Evolutionary conservation across 129 eudicot genomes (phyloP).

Genomic region (Pseudognaphalium luteoalbum): DNA sequence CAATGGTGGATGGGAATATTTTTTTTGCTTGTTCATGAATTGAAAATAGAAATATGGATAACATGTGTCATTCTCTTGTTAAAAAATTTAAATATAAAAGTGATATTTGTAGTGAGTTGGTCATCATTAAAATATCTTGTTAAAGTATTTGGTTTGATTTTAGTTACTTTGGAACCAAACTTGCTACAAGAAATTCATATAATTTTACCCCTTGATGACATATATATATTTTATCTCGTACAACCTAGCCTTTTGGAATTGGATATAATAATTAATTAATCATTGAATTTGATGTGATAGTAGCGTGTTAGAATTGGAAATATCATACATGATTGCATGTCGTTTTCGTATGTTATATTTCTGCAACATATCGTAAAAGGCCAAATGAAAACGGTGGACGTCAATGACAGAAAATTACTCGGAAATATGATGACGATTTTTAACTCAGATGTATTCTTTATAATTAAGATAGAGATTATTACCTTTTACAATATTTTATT

Average conservation of each 20-base stretch:
- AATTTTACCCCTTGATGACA: not conserved
- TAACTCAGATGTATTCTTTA: too few relatives aligned
- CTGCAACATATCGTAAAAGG: too few relatives aligned
- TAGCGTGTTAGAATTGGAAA: too few relatives aligned
- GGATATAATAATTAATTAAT: too few relatives aligned
- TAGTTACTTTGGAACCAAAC: not conserved
- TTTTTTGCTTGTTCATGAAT: constrained; percentile 19
- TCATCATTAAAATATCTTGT: not conserved
- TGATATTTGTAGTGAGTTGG: not conserved
- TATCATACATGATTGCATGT: too few relatives aligned
- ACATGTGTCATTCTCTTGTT: constrained; percentile 26
- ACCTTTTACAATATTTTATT: too few relatives aligned
- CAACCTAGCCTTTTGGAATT: not conserved
- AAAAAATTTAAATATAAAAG: constrained; percentile 4
- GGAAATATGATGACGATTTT: too few relatives aligned
- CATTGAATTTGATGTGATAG: too few relatives aligned
- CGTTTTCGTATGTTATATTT: too few relatives aligned
- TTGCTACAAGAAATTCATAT: not conserved
- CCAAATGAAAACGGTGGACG: too few relatives aligned
- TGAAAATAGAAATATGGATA: constrained; percentile 11
- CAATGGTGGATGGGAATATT: constrained; percentile 23
- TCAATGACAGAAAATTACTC: too few relatives aligned
- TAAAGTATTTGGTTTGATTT: constrained; percentile 17
- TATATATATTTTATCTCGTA: not conserved
- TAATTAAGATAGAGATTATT: too few relatives aligned